These are phyloP conservation scores for Coelastrella sp. DNA, from an alignment of 139 green algal species.

Conservation along the genomic window DNA sequence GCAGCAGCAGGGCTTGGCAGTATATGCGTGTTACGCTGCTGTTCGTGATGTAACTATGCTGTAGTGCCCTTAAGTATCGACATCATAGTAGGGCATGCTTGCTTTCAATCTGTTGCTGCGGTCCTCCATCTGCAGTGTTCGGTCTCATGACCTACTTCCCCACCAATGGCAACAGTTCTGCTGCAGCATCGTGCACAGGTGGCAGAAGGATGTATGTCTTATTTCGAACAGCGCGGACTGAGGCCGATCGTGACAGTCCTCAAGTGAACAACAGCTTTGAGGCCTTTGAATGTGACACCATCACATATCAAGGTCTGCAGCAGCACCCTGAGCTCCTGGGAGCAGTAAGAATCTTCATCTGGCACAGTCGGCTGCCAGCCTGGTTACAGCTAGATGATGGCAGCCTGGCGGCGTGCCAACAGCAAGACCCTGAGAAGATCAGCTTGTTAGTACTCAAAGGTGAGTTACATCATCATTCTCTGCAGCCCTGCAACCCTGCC, in stretches of 20 bases:
- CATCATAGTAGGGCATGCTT: not conserved
- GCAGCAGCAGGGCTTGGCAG: too few relatives aligned
- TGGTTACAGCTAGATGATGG: not conserved
- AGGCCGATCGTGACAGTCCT: not conserved
- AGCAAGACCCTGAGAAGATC: not conserved
- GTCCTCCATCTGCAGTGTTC: not conserved
- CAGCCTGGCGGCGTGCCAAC: not conserved
- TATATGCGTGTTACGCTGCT: not conserved
- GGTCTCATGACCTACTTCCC: not conserved
- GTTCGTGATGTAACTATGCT: not conserved
- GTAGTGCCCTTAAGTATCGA: not conserved
- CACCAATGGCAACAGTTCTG: not conserved
- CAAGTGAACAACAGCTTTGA: not conserved
- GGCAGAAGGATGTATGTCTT: not conserved
- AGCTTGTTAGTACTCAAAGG: not conserved
- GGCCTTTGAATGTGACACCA: not conserved
- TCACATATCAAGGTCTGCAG: not conserved
- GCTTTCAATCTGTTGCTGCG: not conserved
- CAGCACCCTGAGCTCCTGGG: not conserved
- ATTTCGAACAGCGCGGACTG: not conserved
- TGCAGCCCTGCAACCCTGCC: not conserved
- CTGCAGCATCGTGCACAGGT: not conserved
- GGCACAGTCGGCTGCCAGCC: not conserved
- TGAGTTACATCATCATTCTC: not conserved
- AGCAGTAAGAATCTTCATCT: not conserved